Evolutionary conservation across 495 filamentous ascomycete genomes (phyloP), one percentile per base, ranked within the genome.

Genomic region (Penicillium malachiteum): DNA sequence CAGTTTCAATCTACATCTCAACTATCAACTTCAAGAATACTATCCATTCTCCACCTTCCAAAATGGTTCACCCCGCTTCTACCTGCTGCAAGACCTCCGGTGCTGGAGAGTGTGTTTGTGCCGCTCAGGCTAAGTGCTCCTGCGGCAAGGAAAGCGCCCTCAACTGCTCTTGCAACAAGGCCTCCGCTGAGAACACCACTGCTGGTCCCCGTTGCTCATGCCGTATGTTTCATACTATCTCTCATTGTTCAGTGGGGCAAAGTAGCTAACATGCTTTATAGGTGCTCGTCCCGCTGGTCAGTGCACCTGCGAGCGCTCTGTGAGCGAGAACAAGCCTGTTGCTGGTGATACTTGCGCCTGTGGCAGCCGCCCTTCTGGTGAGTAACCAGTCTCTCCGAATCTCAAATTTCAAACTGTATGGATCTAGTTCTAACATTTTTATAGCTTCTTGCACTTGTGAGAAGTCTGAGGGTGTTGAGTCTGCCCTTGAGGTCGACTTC

Each of bases 131-230:
- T 55, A 80, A 71, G 59, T 97, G 92, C 83, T 93, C 90, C 13
- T 97, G 93, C 67, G 93, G 93, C 60, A 81, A 92, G 76, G 81
- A 92, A 64, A 82, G 83, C 7, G 93, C 93, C 41, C 83, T 96
- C 52, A 79, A 90, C 67, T 97, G 93, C 80, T 85, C 76, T 52
- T 97, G 93, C 78, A 85, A 84, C 68, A 91, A 88, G 69, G 84
- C 91, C 7, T 58, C 79, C 3, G 70, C 79, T 4, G 93, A 97
- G 81, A 96, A 96, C 77, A 65, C 69, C 4, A 55, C 87, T 30
- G 69, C 74, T 4, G 90, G 89, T n/a, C 78, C 90, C 21, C 78
- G 90, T 50, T 96, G 92, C 81, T 92, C 88, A 21, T 96, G 92
- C 76, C 81, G 90, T 85, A 80, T 58, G 81, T 81, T 56, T 53